Base-by-base conservation (phyloP, 78 protist species). In the Speleostelium caveatum region DNA sequence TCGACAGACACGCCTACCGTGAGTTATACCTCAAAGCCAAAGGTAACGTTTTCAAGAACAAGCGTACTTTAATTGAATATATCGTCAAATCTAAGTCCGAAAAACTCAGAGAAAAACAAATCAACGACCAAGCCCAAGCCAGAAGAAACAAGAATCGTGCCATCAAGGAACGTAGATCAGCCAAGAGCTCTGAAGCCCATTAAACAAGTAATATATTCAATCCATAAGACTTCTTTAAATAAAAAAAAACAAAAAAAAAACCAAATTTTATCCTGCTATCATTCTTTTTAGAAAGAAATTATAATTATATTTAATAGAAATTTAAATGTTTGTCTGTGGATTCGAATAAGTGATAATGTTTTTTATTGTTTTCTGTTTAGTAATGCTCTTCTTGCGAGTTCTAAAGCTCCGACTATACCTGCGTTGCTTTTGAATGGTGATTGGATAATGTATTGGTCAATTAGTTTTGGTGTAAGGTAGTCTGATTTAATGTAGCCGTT, bases 11-110 rank as follows among this genome's bases (percentile, higher is more conserved):
- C 95, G 67, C 86, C 89, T 98, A 99, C 98, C 99, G 97, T 96
- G 94, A 87, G 36, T 94, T 98, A 56, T 98, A 99, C 97, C 60
- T 97, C 80, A 95, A 97, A 94, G 42, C 89, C 80, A 98, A 98
- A 97, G 99, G 99, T 95, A 98, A 98, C 97, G 97, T 76, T 60
- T 99, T 98, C 99, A 97, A 97, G 97, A 98, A 98, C 99, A 98
- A 98, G 97, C 96, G 99, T 42, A 98, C 95, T 35, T 94, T 99
- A 41, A 93, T 98, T 92, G 99, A 97, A 95, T 96, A 94, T 97
- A 97, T 99, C 95, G 95, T 92, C 96, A 96, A 77, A 90, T 87
- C 86, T 59, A 94, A 97, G 97, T 96, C 97, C 51, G 98, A 97
- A 87, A 63, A 69, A 75, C 71, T 91, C 72, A 95, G 98, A 61